Evolutionary conservation across 139 green algal genomes (phyloP), one percentile per base, ranked within the genome.

Genomic region (Chlorella sp.): DNA sequence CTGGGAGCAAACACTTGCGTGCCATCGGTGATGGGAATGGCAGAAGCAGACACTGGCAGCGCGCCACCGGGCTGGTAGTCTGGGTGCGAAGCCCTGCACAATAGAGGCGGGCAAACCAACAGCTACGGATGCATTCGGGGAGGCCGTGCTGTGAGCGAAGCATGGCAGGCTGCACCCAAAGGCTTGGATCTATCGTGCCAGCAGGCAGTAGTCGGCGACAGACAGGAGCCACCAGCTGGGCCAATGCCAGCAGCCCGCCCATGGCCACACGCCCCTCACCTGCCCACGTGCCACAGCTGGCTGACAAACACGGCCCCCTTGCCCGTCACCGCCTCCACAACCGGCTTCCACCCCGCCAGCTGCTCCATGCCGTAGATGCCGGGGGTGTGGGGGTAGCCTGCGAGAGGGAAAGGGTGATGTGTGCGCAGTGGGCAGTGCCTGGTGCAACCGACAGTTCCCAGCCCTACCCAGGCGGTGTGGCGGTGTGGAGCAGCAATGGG

Each of bases 331-430:
- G 93, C 93, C 74, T 91, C 41, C 7, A 92, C 85, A 23, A 98
- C 87, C 17, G 92, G 93, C 88, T 96, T 95, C 95, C 95, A 98
- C 0, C 88, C 95, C 32, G 95, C 92, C 30, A 95, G 38, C 74
- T 98, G 95, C 88, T 96, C 87, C 28, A 88, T n/a, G 0, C 84
- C 92, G 87, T 94, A 94, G 18, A 98, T 92, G 57, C 76, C 76
- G 4, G 76, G 63, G 63, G 63, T 76, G 79, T 63, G 41, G 41
- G 79, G 79, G 63, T 75, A 84, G 71, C 71, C 34, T 74, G 68
- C 36, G 15, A 25, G 23, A 15, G 20, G 57, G 4, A 18, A 28
- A 15, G 57, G 4, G 57, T 9, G 11, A 4, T 15, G 57, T 28
- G 15, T n/a, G n/a, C n/a, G n/a, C n/a, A n/a, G n/a, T n/a, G n/a